These are phyloP conservation scores for Aspergillus eucalypticola DNA, from an alignment of 2,329 filamentous ascomycete species.

Conservation along the genomic window DNA sequence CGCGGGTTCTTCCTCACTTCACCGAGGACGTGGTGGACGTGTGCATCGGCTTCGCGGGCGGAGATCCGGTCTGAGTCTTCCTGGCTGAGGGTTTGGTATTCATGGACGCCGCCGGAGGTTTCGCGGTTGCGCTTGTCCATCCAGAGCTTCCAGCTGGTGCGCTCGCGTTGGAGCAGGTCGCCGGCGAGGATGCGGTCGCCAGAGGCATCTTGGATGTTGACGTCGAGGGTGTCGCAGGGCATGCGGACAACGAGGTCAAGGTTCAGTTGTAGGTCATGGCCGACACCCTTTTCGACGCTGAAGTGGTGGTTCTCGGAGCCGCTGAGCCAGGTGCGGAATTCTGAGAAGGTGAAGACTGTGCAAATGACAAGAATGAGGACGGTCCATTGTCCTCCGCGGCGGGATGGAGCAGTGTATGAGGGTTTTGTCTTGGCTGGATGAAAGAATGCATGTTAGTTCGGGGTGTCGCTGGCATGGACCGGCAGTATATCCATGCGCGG, in stretches of 20 bases:
- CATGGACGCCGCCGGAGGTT: constrained; percentile 61
- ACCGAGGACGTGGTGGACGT: constrained; percentile 87
- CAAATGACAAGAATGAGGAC: constrained; percentile 76
- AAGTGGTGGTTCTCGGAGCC: constrained; percentile 87
- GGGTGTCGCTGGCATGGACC: not conserved
- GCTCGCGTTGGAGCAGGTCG: constrained; percentile 69
- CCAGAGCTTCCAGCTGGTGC: constrained; percentile 82
- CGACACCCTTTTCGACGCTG: constrained; percentile 87
- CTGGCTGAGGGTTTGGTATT: constrained; percentile 57
- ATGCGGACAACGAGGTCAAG: constrained; percentile 90
- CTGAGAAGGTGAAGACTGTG: constrained; percentile 71
- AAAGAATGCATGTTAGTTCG: constrained; percentile 5
- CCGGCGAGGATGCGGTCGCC: constrained; percentile 89
- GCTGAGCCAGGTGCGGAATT: constrained; percentile 78
- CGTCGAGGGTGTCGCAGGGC: constrained; percentile 82
- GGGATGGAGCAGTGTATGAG: constrained; percentile 81
- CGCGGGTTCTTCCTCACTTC: constrained; percentile 67
- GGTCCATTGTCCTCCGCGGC: constrained; percentile 91
- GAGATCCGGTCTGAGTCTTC: constrained; percentile 58
- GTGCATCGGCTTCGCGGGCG: constrained; percentile 67
- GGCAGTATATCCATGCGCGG: not conserved
- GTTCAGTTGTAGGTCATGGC: constrained; percentile 88
- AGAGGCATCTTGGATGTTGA: constrained; percentile 95
- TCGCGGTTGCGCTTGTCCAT: constrained; percentile 63
- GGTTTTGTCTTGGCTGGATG: constrained; percentile 86